Conservation (phyloP, 2,329 filamentous ascomycete genomes). For the Claviceps pazoutovae region DNA sequence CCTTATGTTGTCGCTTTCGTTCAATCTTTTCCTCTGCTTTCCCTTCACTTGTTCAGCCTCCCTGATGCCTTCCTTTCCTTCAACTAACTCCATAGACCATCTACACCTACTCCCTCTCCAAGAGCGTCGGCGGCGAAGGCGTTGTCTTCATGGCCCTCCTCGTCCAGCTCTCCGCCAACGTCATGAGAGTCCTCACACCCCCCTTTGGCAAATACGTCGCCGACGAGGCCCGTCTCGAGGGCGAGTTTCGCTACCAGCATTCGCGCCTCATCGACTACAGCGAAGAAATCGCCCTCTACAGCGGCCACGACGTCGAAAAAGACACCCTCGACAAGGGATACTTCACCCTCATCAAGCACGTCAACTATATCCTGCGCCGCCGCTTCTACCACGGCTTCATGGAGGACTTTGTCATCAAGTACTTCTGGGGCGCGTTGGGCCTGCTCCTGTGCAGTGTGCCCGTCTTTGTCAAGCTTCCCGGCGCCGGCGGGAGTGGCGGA, state of each 20-base stretch:
- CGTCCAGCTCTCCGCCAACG: conserved; percentile 80
- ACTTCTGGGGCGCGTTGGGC: conserved; percentile 93
- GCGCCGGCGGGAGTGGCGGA: conserved; percentile 27
- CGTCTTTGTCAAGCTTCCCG: conserved; percentile 87
- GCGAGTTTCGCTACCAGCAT: conserved; percentile 93
- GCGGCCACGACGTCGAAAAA: conserved; percentile 86
- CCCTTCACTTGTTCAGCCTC: background rate
- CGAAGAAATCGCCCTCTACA: conserved; percentile 87
- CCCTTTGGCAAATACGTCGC: conserved; percentile 97
- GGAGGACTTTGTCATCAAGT: conserved; percentile 99
- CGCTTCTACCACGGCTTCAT: conserved; percentile 97
- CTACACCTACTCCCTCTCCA: conserved; percentile 87
- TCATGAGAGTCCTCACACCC: conserved; percentile 89
- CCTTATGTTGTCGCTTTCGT: background rate
- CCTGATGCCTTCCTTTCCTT: background rate
- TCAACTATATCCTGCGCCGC: conserved; percentile 83
- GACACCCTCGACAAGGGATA: conserved; percentile 96
- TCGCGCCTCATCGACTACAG: conserved; percentile 89
- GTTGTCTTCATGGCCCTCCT: conserved; percentile 90
- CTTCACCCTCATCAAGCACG: conserved; percentile 97
- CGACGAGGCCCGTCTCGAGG: conserved; percentile 85
- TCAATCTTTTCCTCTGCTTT: too few species aligned
- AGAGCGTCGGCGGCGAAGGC: conserved; percentile 90
- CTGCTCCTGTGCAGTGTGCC: conserved; percentile 86
- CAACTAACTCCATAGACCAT: conserved; percentile 41